Base-by-base conservation (phyloP, 805 yeast species). In the Pichia scutulata region DNA sequence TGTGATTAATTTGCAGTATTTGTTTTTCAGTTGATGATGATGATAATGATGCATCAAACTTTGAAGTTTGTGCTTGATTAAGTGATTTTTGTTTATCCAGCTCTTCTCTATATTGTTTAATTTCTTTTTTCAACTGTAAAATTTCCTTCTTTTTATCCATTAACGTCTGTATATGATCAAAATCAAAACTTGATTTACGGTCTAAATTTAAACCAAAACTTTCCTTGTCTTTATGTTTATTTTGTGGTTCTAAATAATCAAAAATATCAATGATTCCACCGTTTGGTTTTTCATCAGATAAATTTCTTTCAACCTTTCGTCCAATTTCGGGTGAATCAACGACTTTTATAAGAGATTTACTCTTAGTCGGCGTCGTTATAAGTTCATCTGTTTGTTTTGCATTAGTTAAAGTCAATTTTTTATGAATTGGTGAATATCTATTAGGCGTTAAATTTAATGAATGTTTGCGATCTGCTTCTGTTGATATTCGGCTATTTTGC, bases 1-100 rank as follows among this genome's bases (percentile, higher is more conserved):
- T 74, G 2, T 77, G 81, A 62, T 89, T 86, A 1, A 84, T 76
- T 3, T 58, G 50, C 13, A 66, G 30, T 1, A 57, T 41, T 36
- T 56, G 54, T 39, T 41, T 36, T 10, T 39, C 30, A 33, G 37
- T 16, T 14, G 37, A 33, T 6, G 19, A 22, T 33, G 25, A 19
- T 14, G 37, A 33, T 6, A 9, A 22, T 33, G 25, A 19, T 24
- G 21, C 21, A 26, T 25, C 19, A 21, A 23, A 7, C 8, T 33
- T 26, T 23, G 24, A 12, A 24, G 33, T 21, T 28, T 49, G 41
- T 13, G 9, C 7, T 2, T 18, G 18, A 18, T 41, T 18, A n/a
- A 33, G 16, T 16, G 37, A 33, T 30, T 19, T 47, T 26, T 57
- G 60, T 40, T 52, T 47, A 13, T 51, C 25, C 10, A 58, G 52